These are phyloP conservation scores for Ceratocystis huliohia DNA, from an alignment of 2,329 filamentous ascomycete genomes.

Conservation along the genomic window DNA sequence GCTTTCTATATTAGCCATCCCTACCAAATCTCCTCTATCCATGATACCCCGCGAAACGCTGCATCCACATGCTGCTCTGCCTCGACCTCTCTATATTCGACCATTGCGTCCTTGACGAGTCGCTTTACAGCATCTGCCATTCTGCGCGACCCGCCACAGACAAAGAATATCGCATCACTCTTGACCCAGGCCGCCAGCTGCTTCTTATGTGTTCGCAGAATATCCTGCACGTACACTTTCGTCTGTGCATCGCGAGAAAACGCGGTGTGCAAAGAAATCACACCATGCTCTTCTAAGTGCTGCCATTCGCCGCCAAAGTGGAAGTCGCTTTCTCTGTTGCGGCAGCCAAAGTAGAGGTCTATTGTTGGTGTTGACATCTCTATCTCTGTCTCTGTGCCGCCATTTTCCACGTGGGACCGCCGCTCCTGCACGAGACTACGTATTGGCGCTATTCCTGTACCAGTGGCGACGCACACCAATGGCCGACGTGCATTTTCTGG, in stretches of 20 bases:
- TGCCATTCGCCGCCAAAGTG: constrained; percentile 72
- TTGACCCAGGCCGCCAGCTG: constrained; percentile 28
- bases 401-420: constrained; percentile 27
- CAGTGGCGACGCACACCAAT: constrained; percentile 67
- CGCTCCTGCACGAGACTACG: constrained; percentile 71
- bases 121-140: constrained; percentile 45
- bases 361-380: constrained; percentile 21
- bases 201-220: constrained; percentile 27
- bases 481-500: constrained; percentile 39
- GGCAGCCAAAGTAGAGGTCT: constrained; percentile 72
- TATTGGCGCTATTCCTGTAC: constrained; percentile 78
- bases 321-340: constrained; percentile 62
- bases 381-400: constrained; percentile 14
- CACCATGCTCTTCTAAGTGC: constrained; percentile 20
- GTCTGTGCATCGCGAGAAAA: constrained; percentile 36
- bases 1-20: not conserved
- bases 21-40: constrained; percentile 51
- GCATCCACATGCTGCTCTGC: constrained; percentile 31
- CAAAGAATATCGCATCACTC: constrained; percentile 35
- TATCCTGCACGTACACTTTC: constrained; percentile 36
- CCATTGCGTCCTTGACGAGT: constrained; percentile 39
- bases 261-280: constrained; percentile 32
- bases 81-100: constrained; percentile 29
- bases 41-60: constrained; percentile 30
- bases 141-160: constrained; percentile 45